Evolutionary conservation across 2,329 filamentous ascomycete genomes (phyloP), one percentile per base, ranked within the genome.

Genomic region (Biscogniauxia mediterranea): DNA sequence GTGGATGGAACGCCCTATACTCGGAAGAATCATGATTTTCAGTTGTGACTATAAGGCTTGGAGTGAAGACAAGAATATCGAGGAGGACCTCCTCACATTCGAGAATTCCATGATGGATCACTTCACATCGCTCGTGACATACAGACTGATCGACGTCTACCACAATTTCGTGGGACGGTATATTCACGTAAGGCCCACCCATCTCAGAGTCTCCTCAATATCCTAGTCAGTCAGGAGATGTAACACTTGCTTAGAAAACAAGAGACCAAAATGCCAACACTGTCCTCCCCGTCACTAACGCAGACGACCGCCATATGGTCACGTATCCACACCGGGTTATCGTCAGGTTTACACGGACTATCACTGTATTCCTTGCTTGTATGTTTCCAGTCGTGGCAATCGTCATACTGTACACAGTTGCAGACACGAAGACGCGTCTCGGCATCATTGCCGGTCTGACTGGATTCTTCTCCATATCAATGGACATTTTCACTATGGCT

Each of bases 101-200:
- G 61, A 64, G n/a, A 61, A 64, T 42, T 64, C 61, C 21, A 46
- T 23, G 8, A 64, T 64, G 61, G 61, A 64, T 17, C 58, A 54
- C 5, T 64, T 64, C 3, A 64, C 61, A 7, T 59, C 56, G 32
- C 28, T 62, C n/a, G n/a, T 64, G 6, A 64, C 61, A 21, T 63
- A 63, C 52, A 58, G 54, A 1, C 54, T 59, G 3, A 9, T 63
- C 4, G 61, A 64, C 25, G 23, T 64, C 1, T 64, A 64, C 25
- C 61, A 64, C 23, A 57, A 32, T 5, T 28, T 64, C 15, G 49
- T 61, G 17, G 59, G 59, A 9, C 59, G 56, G 6, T 19, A 59
- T 42, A 61, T 64, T 38, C 59, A 64, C 9, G 61, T 64, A 57
- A 13, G 59, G 4, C 15, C 28, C 28, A 32, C 28, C 7, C 23